Evolutionary conservation across 169 alveolate genomes (phyloP), one percentile per base, ranked within the genome.

Genomic region (Plasmodium sp.): DNA sequence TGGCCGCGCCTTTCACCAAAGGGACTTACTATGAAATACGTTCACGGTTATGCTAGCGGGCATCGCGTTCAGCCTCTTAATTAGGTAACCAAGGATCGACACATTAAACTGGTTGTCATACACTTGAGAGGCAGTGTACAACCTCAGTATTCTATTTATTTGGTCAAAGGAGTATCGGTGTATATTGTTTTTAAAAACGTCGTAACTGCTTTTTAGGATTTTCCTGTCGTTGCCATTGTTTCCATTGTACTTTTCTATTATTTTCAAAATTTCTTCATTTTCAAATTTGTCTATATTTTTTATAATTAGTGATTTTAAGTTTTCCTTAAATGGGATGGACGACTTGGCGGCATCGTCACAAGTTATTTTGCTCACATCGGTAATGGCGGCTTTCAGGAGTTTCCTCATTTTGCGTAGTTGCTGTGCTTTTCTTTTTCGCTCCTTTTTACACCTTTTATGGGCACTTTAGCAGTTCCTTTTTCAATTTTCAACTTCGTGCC

Each of bases 121-220:
- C 16, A 82, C 31, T 92, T 92, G 86, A n/a, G 95, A 92, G 39
- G n/a, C 73, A 51, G 73, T 10, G 43, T 92, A 92, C 75, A 82
- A 72, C 27, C 39, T 81, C 22, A 92, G 33, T 5, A 92, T 62
- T 92, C 71, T 92, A 92, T 92, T 92, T 18, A 92, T 92, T 73
- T 92, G 95, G 56, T 92, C 92, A 92, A 92, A 92, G 56, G 95
- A 82, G 54, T 92, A 92, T 58, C 88, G 82, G 75, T 92, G 92
- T 71, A 92, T 51, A 82, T 92, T 92, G 51, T 82, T 81, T 83
- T 72, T 81, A 92, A 92, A 92, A 81, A 71, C 84, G 58, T 92
- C 92, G 84, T 82, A 92, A 56, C 95, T 83, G 58, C 84, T 72
- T 82, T 58, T 92, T 71, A 92, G 41, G 18, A 92, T 92, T 81